phyloP scores from a whole-genome alignment of 2,329 filamentous ascomycete genomes.

The Ophiostoma himal-ulmi region DNA sequence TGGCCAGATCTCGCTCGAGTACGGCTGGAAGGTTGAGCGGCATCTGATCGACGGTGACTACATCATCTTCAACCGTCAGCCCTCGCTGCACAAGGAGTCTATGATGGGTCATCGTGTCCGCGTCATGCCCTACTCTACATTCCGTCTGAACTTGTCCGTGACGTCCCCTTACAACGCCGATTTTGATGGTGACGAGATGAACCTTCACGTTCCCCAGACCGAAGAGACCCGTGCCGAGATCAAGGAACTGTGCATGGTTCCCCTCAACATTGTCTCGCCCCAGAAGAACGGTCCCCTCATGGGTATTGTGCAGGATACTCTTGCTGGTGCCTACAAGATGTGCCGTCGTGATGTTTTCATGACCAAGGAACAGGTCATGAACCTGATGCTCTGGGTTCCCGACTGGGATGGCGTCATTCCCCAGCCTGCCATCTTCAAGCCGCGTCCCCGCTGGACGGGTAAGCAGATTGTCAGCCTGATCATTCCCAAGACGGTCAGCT shows the following conservation, averaged over 20 bases:
- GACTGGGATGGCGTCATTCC: constrained; percentile 96
- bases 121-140: constrained; percentile 99
- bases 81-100: constrained; percentile 97
- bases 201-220: constrained; percentile 96
- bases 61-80: constrained; percentile 99
- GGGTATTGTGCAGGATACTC: constrained; percentile 98
- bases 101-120: constrained; percentile 99
- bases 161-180: constrained; percentile 99
- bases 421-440: constrained; percentile 87
- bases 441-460: constrained; percentile 88
- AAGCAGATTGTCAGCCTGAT: constrained; percentile 97
- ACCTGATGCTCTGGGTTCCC: constrained; percentile 94
- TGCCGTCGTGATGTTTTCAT: constrained; percentile 89
- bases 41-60: constrained; percentile 94
- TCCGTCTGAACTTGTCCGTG: constrained; percentile 93
- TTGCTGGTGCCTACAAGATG: constrained; percentile 95
- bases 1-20: constrained; percentile 78
- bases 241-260: constrained; percentile 93
- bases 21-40: constrained; percentile 97
- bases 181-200: constrained; percentile 99
- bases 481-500: constrained; percentile 79
- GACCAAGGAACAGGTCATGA: constrained; percentile 88
- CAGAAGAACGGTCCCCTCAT: constrained; percentile 95
- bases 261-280: constrained; percentile 94
- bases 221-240: constrained; percentile 96